Conservation (phyloP, 2,329 filamentous ascomycete genomes). For the Scolecobasidium constrictum region DNA sequence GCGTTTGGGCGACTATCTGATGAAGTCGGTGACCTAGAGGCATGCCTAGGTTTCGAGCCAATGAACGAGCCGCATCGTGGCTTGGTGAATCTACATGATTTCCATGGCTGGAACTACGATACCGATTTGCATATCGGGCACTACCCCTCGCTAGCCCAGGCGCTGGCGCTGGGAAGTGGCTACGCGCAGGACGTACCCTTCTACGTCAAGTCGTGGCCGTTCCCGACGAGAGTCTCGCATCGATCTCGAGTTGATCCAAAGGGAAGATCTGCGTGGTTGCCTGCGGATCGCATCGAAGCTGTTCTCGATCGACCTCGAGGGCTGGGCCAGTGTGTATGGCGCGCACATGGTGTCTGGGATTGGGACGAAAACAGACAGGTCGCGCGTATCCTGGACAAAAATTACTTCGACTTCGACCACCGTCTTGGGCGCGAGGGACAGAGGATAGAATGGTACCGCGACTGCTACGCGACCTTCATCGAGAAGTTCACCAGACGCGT, state of each 20-base stretch:
- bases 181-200: not conserved
- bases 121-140: not conserved
- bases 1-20: slow-evolving; percentile 80
- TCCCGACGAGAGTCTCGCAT: not conserved
- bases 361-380: slow-evolving; percentile 29
- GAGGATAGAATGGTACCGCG: not conserved
- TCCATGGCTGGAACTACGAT: not conserved
- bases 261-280: slow-evolving; percentile 78
- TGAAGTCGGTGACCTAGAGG: slow-evolving; percentile 52
- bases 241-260: slow-evolving; percentile 59
- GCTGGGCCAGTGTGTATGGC: slow-evolving; percentile 91
- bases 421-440: slow-evolving; percentile 18
- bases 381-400: slow-evolving; percentile 55
- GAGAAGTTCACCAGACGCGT: not conserved
- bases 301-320: slow-evolving; percentile 67
- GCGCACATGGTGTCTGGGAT: slow-evolving; percentile 94
- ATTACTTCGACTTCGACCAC: slow-evolving; percentile 79
- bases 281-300: slow-evolving; percentile 37
- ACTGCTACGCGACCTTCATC: not conserved
- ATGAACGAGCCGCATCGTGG: slow-evolving; percentile 92
- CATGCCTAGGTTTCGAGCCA: slow-evolving; percentile 73
- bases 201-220: not conserved
- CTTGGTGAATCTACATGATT: slow-evolving; percentile 70
- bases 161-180: not conserved
- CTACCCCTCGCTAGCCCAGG: not conserved